These are phyloP conservation scores for Coniophora puteana DNA, from an alignment of 1,284 basidiomycete genomes.

Conservation along the genomic window DNA sequence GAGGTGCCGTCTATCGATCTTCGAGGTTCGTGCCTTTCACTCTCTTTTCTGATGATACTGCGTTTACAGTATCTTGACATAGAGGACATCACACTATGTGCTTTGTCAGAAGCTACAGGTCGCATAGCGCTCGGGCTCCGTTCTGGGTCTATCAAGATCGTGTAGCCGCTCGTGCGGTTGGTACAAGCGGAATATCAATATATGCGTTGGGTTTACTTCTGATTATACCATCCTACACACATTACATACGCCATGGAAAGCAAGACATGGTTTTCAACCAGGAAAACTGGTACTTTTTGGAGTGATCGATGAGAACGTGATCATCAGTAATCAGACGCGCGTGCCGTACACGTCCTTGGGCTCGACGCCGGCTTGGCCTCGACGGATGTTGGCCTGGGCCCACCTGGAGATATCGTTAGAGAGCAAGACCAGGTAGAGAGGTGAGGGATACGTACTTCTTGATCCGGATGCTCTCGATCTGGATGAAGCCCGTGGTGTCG, in stretches of 20 bases:
- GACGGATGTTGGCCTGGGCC: conserved; percentile 82
- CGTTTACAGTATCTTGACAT: too few relatives aligned
- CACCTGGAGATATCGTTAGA: conserved; percentile 43
- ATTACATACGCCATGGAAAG: too few relatives aligned
- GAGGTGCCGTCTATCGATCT: conserved; percentile 44
- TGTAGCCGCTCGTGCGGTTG: too few relatives aligned
- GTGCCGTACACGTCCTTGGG: conserved; percentile 78
- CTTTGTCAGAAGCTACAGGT: conserved; percentile 24
- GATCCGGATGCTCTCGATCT: conserved; percentile 92
- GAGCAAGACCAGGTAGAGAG: neutral
- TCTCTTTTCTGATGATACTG: neutral
- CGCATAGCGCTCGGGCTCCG: conserved; percentile 21
- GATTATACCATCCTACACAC: too few relatives aligned
- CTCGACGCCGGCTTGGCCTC: conserved; percentile 74
- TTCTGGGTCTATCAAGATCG: conserved; percentile 13
- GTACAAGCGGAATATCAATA: too few relatives aligned
- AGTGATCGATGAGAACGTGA: too few relatives aligned
- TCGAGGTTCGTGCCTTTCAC: conserved; percentile 32
- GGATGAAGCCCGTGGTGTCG: conserved; percentile 91
- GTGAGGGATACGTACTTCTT: conserved; percentile 70
- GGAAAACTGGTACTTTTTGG: too few relatives aligned
- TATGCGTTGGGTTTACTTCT: too few relatives aligned
- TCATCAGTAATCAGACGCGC: too few relatives aligned
- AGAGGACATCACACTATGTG: conserved; percentile 21
- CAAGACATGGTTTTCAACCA: too few relatives aligned